These are phyloP conservation scores for Solanum ossicruentum DNA, from an alignment of 257 asterid genomes.

Conservation along the genomic window DNA sequence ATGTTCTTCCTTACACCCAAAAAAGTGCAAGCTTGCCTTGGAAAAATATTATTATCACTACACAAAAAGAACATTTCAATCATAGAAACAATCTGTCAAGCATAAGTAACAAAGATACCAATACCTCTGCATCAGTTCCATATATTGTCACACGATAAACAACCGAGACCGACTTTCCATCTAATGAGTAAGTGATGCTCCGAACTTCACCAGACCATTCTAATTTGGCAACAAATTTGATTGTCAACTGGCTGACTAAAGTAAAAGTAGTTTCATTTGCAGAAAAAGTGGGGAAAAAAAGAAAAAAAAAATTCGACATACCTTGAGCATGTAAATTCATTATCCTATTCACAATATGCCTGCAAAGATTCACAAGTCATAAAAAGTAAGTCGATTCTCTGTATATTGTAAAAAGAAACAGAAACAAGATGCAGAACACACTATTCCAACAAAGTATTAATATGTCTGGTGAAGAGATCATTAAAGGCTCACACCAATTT, in stretches of 20 bases:
- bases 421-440: neutral
- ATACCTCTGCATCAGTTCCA: slow-evolving; percentile 95
- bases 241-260: neutral
- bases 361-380: slow-evolving; percentile 13
- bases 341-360: slow-evolving; percentile 86
- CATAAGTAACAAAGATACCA: neutral
- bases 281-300: neutral
- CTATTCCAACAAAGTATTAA: neutral
- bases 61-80: neutral
- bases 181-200: slow-evolving; percentile 59
- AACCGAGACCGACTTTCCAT: slow-evolving; percentile 62
- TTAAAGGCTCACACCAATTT: neutral
- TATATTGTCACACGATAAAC: slow-evolving; percentile 78
- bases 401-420: neutral
- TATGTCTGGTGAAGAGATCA: neutral
- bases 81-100: neutral
- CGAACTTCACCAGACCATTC: slow-evolving; percentile 96
- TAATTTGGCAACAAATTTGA: slow-evolving; percentile 7
- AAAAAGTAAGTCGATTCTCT: neutral
- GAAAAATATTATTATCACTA: neutral
- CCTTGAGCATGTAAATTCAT: slow-evolving; percentile 92
- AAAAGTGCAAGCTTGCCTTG: neutral
- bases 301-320: slow-evolving; percentile 3
- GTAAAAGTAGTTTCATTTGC: neutral
- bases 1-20: neutral